Evolutionary conservation across 1,284 basidiomycete species (phyloP).

Genomic region (Pyrrhoderma noxium): DNA sequence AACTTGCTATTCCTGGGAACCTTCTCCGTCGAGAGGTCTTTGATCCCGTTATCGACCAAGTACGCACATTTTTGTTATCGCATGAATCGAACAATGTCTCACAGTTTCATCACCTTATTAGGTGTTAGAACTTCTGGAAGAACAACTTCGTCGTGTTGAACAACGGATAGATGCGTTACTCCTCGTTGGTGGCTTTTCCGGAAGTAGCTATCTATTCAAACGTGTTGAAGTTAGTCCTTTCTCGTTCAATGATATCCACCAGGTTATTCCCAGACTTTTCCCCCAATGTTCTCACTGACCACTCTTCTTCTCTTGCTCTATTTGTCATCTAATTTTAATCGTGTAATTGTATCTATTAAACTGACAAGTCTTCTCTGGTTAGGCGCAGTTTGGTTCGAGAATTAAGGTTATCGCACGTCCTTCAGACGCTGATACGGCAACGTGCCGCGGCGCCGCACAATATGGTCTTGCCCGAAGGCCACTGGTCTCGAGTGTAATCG

Average conservation of each 20-base stretch:
- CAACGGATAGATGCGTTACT: conserved; percentile 69
- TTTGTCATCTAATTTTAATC: conserved; percentile 1
- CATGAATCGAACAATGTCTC: neutral
- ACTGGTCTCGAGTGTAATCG: conserved; percentile 71
- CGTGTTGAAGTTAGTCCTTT: conserved; percentile 51
- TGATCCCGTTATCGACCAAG: conserved; percentile 72
- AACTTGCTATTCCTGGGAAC: conserved; percentile 70
- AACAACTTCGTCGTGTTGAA: conserved; percentile 56
- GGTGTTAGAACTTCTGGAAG: conserved; percentile 70
- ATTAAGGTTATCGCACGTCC: conserved; percentile 72
- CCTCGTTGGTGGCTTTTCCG: conserved; percentile 80
- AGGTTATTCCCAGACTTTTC: conserved; percentile 14
- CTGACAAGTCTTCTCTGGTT: conserved; percentile 9
- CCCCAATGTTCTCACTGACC: conserved; percentile 3
- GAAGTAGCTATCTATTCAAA: conserved; percentile 71
- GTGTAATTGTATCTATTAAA: neutral
- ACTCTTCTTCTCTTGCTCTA: neutral
- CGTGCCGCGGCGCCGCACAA: conserved; percentile 71
- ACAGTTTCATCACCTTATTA: conserved; percentile 24
- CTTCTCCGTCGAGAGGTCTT: conserved; percentile 70
- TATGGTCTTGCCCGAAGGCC: conserved; percentile 71
- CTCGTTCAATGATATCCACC: conserved; percentile 7
- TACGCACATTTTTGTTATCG: conserved; percentile 25
- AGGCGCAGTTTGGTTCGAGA: conserved; percentile 56
- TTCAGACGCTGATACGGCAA: conserved; percentile 76